Evolutionary conservation across 2,329 filamentous ascomycete genomes (phyloP), one percentile per base, ranked within the genome.

Genomic region (Xylariales sp.): DNA sequence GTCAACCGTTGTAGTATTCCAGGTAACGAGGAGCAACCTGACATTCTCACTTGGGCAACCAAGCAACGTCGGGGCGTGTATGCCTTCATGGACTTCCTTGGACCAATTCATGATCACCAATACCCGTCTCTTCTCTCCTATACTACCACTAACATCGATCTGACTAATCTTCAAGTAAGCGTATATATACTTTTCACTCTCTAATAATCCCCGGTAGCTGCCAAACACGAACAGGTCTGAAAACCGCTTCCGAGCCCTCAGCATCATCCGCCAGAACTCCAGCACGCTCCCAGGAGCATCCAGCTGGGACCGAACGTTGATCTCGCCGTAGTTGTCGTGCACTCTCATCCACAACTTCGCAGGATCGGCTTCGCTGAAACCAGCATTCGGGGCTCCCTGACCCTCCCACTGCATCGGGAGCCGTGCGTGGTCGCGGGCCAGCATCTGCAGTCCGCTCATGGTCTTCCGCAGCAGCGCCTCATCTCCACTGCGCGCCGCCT

Each of bases 391-490:
- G 0, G 65, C 62, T n/a, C n/a, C n/a, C 2, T 59, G 65, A 36
- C 41, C 41, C 15, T 73, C 69, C 83, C 83, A 88, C 37, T 83
- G 80, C 54, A 87, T 76, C 0, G 83, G 83, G 2, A 81, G 71
- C 1, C 83, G 65, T 2, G 79, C 67, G 50, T 86, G 75, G 45
- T 86, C 82, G 6, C 81, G 66, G 1, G 72, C 80, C 27, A 84
- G 67, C 35, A 72, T 69, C 19, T 74, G 70, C 6, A 85, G 58
- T 0, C 73, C 67, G 2, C 65, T 54, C 54, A 74, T 70, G 1
- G 71, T 79, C 11, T 64, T 62, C 6, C 57, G 59, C 2, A 74
- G 56, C 5, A 53, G 55, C 21, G 62, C 54, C 5, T 55, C 39
- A 12, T 65, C 55, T 0, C 55, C 56, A 0, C 57, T 61, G n/a